A percentile compares a stretch with the other conserved stretches of the same genome.
phyloP scores from a whole-genome alignment of 2,329 filamentous ascomycete genomes.

The Trichoderma simmonsii region DNA sequence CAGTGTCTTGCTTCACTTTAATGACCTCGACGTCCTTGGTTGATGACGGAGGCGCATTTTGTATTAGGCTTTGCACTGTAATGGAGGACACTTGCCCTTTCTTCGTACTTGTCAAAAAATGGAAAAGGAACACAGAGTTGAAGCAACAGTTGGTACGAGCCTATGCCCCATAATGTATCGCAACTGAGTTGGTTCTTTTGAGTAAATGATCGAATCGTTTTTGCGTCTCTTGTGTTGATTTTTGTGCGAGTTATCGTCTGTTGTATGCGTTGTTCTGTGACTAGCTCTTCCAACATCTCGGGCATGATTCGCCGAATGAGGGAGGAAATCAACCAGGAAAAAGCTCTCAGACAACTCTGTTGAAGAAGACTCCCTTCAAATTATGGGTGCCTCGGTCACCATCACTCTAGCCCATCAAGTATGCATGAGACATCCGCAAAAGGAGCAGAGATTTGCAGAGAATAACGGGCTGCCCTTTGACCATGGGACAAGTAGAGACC shows the following conservation, averaged over 20 bases:
- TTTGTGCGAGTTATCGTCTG: neutral
- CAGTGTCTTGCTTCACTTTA: slow-evolving; percentile 7
- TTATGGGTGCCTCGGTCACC: neutral
- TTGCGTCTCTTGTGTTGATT: neutral
- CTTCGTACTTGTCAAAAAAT: neutral
- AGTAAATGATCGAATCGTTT: neutral
- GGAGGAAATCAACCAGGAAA: neutral
- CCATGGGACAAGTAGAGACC: neutral
- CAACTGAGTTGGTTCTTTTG: neutral
- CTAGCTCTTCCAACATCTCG: neutral
- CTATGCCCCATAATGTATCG: neutral
- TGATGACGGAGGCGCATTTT: neutral
- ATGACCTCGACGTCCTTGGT: slow-evolving; percentile 25
- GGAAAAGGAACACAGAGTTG: neutral
- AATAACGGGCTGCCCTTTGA: neutral
- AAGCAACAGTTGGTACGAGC: neutral
- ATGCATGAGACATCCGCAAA: neutral
- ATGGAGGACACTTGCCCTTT: neutral
- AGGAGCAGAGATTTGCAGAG: neutral
- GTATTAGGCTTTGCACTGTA: neutral
- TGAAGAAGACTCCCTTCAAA: neutral
- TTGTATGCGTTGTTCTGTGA: neutral
- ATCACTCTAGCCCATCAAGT: neutral
- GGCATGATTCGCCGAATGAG: neutral
- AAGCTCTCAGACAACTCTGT: neutral